Conservation (phyloP, 192 early-diverging fungal genomes). For the Backusella australiensis region DNA sequence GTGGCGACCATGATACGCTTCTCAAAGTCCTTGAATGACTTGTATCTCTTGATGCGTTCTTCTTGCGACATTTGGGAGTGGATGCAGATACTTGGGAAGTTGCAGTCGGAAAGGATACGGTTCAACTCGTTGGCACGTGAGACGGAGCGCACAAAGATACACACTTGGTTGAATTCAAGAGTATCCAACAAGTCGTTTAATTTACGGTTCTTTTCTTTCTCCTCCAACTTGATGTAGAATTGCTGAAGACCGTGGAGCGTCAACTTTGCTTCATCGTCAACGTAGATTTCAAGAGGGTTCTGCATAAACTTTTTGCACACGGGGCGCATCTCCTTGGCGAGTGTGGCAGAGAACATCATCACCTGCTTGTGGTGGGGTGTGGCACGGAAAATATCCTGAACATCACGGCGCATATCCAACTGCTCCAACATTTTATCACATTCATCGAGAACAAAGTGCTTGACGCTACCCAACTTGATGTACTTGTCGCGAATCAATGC, state of each 20-base stretch:
- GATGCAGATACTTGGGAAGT: conserved; percentile 94
- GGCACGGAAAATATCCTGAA: conserved; percentile 93
- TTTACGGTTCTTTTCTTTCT: conserved; percentile 91
- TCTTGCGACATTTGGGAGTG: conserved; percentile 89
- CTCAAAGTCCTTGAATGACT: conserved; percentile 93
- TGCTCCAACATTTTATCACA: conserved; percentile 97
- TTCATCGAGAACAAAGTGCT: conserved; percentile 98
- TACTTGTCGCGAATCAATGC: conserved; percentile 83
- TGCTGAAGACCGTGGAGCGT: conserved; percentile 97
- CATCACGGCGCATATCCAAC: conserved; percentile 94
- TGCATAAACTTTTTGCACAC: conserved; percentile 99
- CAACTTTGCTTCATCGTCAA: conserved; percentile 97
- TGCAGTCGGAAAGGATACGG: conserved; percentile 82
- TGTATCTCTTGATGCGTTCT: conserved; percentile 90
- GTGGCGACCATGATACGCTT: conserved; percentile 97
- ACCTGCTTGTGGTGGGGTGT: conserved; percentile 98
- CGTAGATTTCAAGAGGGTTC: conserved; percentile 94
- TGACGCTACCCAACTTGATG: conserved; percentile 81
- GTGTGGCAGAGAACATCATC: conserved; percentile 97
- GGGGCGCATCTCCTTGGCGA: conserved; percentile 88
- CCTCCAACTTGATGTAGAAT: conserved; percentile 84
- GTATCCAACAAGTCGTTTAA: conserved; percentile 89
- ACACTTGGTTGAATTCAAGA: conserved; percentile 98
- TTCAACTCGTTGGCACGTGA: conserved; percentile 83
- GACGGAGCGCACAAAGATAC: conserved; percentile 94